phyloP scores from a whole-genome alignment of 73 alveolate genomes.

The Stentor coeruleus region DNA sequence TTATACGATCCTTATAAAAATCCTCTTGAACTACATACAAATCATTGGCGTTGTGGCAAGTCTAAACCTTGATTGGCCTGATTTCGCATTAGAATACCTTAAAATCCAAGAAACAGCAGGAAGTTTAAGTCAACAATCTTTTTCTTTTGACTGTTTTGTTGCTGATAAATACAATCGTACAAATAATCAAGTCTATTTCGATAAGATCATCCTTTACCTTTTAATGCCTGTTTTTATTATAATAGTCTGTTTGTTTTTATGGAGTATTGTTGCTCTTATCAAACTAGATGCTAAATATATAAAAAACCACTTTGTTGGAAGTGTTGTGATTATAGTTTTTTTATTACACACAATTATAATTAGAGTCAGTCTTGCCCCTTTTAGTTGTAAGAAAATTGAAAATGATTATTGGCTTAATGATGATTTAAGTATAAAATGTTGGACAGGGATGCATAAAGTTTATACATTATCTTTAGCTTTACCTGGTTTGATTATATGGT shows the following conservation, averaged over 20 bases:
- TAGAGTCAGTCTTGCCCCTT: background rate
- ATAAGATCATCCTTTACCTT: background rate
- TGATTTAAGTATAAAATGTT: constrained; percentile 5
- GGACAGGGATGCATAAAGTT: background rate
- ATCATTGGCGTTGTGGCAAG: constrained; percentile 3
- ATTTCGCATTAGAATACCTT: constrained; percentile 29
- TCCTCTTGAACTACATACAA: background rate
- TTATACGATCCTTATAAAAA: constrained; percentile 25
- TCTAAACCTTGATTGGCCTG: constrained; percentile 19
- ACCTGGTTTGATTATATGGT: background rate
- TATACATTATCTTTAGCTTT: background rate
- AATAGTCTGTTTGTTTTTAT: background rate
- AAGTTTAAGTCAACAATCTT: background rate
- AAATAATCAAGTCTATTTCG: background rate
- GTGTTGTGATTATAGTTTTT: constrained; percentile 5
- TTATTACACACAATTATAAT: background rate
- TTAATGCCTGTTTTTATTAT: background rate
- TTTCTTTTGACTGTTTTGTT: constrained; percentile 28
- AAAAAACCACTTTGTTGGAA: background rate
- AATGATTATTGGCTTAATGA: constrained; percentile 5
- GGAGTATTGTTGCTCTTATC: background rate
- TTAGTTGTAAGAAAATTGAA: constrained; percentile 27
- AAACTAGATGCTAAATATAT: background rate
- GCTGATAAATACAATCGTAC: background rate
- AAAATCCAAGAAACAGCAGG: constrained; percentile 26